phyloP scores from a whole-genome alignment of 2,329 filamentous ascomycete species.

The Plectosphaerella plurivora region DNA sequence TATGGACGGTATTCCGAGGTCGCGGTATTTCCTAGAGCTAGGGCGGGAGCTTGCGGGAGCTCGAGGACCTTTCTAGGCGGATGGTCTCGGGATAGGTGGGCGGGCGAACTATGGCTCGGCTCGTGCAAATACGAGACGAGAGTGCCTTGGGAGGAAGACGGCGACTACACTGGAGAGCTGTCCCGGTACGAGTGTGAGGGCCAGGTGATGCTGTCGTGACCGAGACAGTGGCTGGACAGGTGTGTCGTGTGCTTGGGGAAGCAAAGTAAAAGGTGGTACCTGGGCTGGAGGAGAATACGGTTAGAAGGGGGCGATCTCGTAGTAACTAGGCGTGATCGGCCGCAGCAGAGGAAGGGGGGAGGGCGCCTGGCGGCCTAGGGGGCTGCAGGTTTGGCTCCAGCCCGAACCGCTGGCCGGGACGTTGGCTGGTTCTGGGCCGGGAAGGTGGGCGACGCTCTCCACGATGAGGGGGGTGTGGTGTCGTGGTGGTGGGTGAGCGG shows the following conservation, averaged over 20 bases:
- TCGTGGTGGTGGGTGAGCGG: constrained; percentile 1
- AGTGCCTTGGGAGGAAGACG: too few species aligned
- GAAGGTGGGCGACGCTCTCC: background rate
- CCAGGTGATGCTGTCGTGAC: background rate
- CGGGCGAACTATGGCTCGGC: too few species aligned
- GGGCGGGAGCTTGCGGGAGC: too few species aligned
- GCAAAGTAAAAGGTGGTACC: background rate
- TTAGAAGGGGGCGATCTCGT: background rate
- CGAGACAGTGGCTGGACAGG: background rate
- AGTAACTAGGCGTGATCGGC: too few species aligned
- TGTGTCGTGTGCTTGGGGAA: background rate
- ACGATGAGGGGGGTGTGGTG: background rate
- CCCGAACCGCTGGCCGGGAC: background rate
- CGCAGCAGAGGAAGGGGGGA: background rate
- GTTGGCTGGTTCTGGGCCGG: background rate
- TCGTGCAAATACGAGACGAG: too few species aligned
- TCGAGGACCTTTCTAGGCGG: too few species aligned
- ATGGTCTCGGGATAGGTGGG: too few species aligned
- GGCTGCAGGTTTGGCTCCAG: background rate
- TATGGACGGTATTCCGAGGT: background rate
- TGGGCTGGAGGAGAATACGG: background rate
- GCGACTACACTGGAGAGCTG: too few species aligned
- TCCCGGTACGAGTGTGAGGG: too few species aligned
- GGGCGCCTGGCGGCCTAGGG: background rate
- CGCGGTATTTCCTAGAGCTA: too few species aligned